phyloP scores from a whole-genome alignment of 192 early-diverging fungal species.

The Funneliformis mosseae region DNA sequence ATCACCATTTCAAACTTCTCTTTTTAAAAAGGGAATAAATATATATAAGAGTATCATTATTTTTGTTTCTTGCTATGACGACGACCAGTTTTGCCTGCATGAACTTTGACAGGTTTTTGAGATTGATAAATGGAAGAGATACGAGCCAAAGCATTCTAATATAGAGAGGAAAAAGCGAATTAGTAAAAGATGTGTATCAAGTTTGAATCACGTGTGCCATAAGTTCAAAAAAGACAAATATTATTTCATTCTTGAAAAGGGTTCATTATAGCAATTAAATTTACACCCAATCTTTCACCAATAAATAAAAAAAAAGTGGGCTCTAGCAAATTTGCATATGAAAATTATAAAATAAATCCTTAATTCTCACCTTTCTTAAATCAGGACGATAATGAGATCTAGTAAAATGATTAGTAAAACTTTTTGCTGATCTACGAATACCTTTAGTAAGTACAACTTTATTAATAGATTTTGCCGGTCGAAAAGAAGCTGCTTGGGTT shows the following conservation, averaged over 20 bases:
- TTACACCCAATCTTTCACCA: conserved; percentile 40
- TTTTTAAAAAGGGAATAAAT: too few species aligned
- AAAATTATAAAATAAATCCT: conserved; percentile 10
- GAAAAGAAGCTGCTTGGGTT: conserved; percentile 52
- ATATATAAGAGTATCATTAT: neutral
- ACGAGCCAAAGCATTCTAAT: conserved; percentile 74
- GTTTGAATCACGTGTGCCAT: neutral
- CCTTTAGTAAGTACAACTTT: conserved; percentile 62
- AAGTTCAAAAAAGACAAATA: neutral
- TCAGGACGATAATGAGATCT: conserved; percentile 70
- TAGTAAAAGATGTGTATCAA: neutral
- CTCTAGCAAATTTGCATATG: conserved; percentile 39
- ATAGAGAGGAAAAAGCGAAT: neutral
- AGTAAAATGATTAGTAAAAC: conserved; percentile 64
- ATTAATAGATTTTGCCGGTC: conserved; percentile 54
- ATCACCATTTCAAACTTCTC: too few species aligned
- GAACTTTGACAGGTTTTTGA: conserved; percentile 64
- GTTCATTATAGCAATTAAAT: conserved; percentile 28
- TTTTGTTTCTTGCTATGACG: conserved; percentile 26
- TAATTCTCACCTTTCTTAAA: conserved; percentile 56
- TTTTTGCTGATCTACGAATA: conserved; percentile 63
- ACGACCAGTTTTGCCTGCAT: conserved; percentile 54
- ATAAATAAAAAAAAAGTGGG: neutral
- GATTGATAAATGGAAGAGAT: conserved; percentile 63
- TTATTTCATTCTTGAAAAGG: neutral